Evolutionary conservation across 345 rosid species (phyloP).

Genomic region (Sonneratia alba): DNA sequence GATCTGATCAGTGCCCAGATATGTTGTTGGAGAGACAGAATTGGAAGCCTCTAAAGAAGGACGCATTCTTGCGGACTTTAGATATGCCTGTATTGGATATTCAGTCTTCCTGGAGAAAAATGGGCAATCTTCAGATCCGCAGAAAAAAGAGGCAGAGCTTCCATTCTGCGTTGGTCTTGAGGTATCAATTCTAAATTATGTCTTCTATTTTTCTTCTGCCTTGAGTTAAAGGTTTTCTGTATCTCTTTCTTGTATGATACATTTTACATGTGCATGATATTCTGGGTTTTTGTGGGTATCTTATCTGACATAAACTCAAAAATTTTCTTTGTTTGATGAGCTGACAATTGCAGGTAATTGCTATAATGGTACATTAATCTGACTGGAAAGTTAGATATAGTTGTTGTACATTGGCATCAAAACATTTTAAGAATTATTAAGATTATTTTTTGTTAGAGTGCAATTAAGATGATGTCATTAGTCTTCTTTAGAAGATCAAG

Average conservation of each 20-base stretch:
- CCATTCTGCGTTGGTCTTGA: slow-evolving; percentile 42
- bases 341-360: background rate
- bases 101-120: slow-evolving; percentile 27
- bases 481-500: too few species aligned
- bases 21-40: slow-evolving; percentile 25
- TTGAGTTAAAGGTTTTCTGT: too few species aligned
- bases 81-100: slow-evolving; percentile 38
- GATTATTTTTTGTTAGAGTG: background rate
- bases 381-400: background rate
- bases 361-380: background rate
- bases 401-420: background rate
- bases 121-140: slow-evolving; percentile 16
- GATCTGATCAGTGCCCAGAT: slow-evolving; percentile 26
- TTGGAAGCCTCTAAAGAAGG: slow-evolving; percentile 31
- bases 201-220: background rate
- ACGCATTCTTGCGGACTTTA: slow-evolving; percentile 24
- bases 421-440: background rate
- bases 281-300: too few species aligned
- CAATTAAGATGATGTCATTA: too few species aligned
- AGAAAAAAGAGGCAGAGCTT: slow-evolving; percentile 21
- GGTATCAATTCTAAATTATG: slow-evolving; percentile 16
- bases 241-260: background rate
- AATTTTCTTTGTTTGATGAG: background rate
- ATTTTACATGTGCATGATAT: background rate
- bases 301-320: background rate